Evolutionary conservation across 441 rosid species (phyloP), one percentile per base, ranked within the genome.

Genomic region (Adansonia grandidieri): DNA sequence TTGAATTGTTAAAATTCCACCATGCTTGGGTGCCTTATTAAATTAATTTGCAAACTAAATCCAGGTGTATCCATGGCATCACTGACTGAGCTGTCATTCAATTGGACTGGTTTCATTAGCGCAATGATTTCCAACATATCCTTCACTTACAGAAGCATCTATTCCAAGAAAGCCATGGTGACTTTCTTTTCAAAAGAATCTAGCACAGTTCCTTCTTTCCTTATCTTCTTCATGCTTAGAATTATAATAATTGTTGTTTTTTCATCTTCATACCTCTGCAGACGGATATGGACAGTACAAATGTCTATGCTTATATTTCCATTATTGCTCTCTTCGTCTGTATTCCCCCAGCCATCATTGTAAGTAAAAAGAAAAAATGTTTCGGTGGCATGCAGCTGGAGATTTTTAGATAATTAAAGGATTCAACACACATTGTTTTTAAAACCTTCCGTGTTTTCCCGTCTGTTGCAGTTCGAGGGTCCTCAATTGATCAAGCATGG

Each of bases 221-320:
- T 57, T 15, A 4, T 13, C 28, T 24, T 37, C 9, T 6, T 51
- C 42, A 8, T 69, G 5, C n/a, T 70, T n/a, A 20, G 74, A 24
- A 28, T 70, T 20, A 24, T 71, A 1, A 7, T 65, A 22, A 40
- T 51, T 48, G 2, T 24, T 58, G 53, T 17, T 72, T 76, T 63
- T 77, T 63, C 42, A 37, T 37, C 42, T 37, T 17, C 42, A 66
- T 77, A 50, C 83, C 66, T 75, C 54, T 84, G 86, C 93, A 95
- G 97, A 95, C 98, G 77, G 97, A 92, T 77, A 95, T 95, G 97
- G 98, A 95, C 88, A 95, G 97, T 82, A 95, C 97, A 37, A 93
- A 95, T 79, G 6, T 93, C 45, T 95, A 95, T 68, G 97, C 98
- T 75, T 95, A 95, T 87, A 95, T 95, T 77, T 93, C 98, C 78